Evolutionary conservation across 306 rosid species (phyloP).

Genomic region (Inga leiocalycina): DNA sequence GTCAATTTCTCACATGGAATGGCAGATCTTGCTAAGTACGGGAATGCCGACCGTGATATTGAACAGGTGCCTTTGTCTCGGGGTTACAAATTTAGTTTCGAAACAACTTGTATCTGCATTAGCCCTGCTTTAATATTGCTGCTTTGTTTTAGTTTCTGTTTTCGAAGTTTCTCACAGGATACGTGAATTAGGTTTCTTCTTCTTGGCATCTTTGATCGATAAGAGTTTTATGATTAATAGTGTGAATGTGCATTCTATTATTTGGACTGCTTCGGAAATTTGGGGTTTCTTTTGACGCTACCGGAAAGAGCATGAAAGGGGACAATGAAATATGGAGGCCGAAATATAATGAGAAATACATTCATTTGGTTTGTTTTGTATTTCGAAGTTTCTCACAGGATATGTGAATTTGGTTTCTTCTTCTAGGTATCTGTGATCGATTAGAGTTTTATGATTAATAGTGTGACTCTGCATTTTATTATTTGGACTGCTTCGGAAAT

Average conservation of each 20-base stretch:
- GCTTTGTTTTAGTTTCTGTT: constrained; percentile 27
- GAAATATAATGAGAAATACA: constrained; percentile 10
- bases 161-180: background rate
- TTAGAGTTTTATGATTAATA: constrained; percentile 30
- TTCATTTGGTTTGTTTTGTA: background rate
- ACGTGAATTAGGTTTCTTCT: constrained; percentile 9
- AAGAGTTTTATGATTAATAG: constrained; percentile 31
- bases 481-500: constrained; percentile 26
- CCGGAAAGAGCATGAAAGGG: background rate
- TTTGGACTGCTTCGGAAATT: constrained; percentile 28
- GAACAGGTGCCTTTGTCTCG: constrained; percentile 61
- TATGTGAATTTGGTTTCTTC: constrained; percentile 8
- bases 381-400: background rate
- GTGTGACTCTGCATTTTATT: constrained; percentile 9
- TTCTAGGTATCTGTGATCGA: background rate
- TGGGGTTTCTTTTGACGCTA: background rate
- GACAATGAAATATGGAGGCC: constrained; percentile 14
- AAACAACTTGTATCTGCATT: constrained; percentile 27
- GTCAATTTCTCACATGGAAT: constrained; percentile 94
- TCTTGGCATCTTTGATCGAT: background rate
- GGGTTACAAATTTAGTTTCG: background rate
- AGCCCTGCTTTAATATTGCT: constrained; percentile 14
- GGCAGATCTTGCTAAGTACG: constrained; percentile 97
- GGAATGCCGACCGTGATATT: constrained; percentile 96
- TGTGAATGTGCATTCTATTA: constrained; percentile 5